Conservation (phyloP, 1,284 basidiomycete genomes). For the Trichosporon coremiiforme region DNA sequence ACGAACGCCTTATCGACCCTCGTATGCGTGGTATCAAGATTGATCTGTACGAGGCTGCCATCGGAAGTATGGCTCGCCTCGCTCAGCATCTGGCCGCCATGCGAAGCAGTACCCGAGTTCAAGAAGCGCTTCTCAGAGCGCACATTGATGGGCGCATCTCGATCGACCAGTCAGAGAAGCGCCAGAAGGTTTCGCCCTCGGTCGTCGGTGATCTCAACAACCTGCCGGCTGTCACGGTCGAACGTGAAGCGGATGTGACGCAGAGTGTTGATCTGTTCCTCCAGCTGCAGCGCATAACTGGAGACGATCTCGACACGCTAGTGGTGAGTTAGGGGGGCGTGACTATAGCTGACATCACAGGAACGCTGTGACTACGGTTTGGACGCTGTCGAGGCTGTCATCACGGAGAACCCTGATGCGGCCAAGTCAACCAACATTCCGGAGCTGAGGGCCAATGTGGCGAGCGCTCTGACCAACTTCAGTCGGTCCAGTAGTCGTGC, state of each 20-base stretch:
- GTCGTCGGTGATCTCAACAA: slow-evolving; percentile 59
- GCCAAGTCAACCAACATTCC: slow-evolving; percentile 60
- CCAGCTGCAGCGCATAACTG: slow-evolving; percentile 77
- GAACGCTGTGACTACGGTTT: slow-evolving; percentile 48
- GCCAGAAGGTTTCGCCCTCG: slow-evolving; percentile 28
- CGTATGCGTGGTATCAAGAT: slow-evolving; percentile 59
- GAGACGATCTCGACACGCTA: slow-evolving; percentile 72
- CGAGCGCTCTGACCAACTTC: slow-evolving; percentile 70
- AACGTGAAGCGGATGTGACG: slow-evolving; percentile 60
- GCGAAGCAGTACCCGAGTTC: slow-evolving; percentile 75
- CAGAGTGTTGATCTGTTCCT: slow-evolving; percentile 77
- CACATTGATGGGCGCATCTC: slow-evolving; percentile 63
- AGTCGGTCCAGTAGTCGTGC: slow-evolving; percentile 69
- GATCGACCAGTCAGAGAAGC: slow-evolving; percentile 41
- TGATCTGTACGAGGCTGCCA: slow-evolving; percentile 76
- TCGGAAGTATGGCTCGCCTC: slow-evolving; percentile 77
- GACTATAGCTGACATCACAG: slow-evolving; percentile 25
- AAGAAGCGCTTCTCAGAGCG: slow-evolving; percentile 73
- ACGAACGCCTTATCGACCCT: slow-evolving; percentile 68
- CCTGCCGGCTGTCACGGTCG: slow-evolving; percentile 29
- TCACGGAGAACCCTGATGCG: slow-evolving; percentile 26
- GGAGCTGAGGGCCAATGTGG: slow-evolving; percentile 67
- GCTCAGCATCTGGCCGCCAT: slow-evolving; percentile 89
- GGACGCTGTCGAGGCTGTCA: slow-evolving; percentile 47
- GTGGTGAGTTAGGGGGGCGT: slow-evolving; percentile 62